Percentiles rank a stretch among this genome's conserved stretches.
phyloP scores from a whole-genome alignment of 2,329 filamentous ascomycete genomes.

The Cladosporium sp. region DNA sequence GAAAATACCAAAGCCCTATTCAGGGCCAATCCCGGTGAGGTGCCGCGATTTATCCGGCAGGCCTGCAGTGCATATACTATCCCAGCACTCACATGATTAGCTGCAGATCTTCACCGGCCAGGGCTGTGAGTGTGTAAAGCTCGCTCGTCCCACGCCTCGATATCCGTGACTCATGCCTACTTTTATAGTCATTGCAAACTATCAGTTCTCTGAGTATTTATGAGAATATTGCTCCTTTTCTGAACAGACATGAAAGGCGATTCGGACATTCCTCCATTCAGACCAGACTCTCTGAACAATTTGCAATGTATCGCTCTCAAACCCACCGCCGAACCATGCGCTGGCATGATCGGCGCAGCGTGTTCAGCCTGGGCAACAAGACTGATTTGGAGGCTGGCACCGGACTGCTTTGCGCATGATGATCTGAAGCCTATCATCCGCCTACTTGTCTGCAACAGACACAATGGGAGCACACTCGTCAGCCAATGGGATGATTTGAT shows the following conservation, averaged over 20 bases:
- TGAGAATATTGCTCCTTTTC: neutral
- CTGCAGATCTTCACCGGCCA: neutral
- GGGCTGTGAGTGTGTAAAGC: neutral
- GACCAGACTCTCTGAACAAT: neutral
- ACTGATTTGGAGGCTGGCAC: neutral
- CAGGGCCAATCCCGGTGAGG: neutral
- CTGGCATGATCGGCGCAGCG: neutral
- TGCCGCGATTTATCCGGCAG: no score
- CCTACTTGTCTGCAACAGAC: constrained; percentile 2
- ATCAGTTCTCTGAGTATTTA: neutral
- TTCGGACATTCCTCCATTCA: neutral
- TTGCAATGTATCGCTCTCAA: neutral
- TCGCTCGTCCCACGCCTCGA: neutral
- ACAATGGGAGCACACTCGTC: neutral
- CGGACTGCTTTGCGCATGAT: neutral
- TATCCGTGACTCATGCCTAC: neutral
- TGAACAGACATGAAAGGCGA: neutral
- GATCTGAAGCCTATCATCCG: neutral
- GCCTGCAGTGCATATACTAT: neutral
- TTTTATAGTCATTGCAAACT: neutral
- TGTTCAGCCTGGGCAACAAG: neutral
- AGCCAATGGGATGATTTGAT: neutral
- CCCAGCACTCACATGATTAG: neutral
- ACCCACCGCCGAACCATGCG: neutral
- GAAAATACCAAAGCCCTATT: neutral